Percentiles rank a stretch among this genome's conserved stretches.
Conservation (phyloP, 1,139 yeast genomes). For the Candida tropicalis region DNA sequence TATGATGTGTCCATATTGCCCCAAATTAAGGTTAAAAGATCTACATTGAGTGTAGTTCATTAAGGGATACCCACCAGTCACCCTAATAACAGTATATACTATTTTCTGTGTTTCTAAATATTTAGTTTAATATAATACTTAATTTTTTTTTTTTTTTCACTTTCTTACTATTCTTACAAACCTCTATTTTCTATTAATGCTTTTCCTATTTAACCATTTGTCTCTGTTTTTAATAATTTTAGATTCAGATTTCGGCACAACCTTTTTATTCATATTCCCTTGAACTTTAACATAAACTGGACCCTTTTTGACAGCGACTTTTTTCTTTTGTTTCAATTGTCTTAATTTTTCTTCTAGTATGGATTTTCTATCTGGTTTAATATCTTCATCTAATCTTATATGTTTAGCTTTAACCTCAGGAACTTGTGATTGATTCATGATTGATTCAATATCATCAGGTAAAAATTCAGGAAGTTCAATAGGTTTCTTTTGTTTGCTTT, state of each 20-base stretch:
- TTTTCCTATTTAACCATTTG: slow-evolving; percentile 63
- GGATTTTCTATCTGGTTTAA: slow-evolving; percentile 29
- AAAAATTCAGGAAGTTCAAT: slow-evolving; percentile 50
- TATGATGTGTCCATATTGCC: slow-evolving; percentile 59
- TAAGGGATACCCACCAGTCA: too few relatives aligned
- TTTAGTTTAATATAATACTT: slow-evolving; percentile 1
- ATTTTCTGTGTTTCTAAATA: too few relatives aligned
- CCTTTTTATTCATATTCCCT: slow-evolving; percentile 26
- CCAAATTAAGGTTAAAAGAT: slow-evolving; percentile 46
- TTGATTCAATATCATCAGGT: slow-evolving; percentile 49
- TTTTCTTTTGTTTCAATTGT: slow-evolving; percentile 40
- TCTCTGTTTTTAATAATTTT: slow-evolving; percentile 47
- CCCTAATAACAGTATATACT: too few relatives aligned
- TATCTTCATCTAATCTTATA: slow-evolving; percentile 39
- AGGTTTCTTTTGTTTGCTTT: slow-evolving; percentile 19
- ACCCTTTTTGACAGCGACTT: slow-evolving; percentile 50
- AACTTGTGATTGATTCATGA: slow-evolving; percentile 21
- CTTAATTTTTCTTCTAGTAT: slow-evolving; percentile 18
- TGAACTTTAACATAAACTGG: slow-evolving; percentile 58
- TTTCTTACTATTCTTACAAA: neutral
- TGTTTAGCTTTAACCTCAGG: slow-evolving; percentile 30
- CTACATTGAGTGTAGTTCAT: slow-evolving; percentile 18
- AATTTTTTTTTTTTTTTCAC: neutral
- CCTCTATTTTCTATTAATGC: slow-evolving; percentile 43
- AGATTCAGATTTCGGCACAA: slow-evolving; percentile 50